Conservation (phyloP, 2,329 filamentous ascomycete genomes). For the Trichoderma afroharzianum region DNA sequence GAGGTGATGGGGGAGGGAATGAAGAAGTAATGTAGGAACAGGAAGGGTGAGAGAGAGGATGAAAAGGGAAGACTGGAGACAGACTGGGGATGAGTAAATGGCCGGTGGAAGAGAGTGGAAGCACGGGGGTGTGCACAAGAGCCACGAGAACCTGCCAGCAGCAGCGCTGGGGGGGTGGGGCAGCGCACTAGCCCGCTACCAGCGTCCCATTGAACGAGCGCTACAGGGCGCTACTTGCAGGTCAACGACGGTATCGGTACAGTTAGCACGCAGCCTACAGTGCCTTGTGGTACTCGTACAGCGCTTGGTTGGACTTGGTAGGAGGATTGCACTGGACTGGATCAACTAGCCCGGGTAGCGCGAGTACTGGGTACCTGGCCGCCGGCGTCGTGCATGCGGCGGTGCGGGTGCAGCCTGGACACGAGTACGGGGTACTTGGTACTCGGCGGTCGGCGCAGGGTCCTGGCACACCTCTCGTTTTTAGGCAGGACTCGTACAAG, state of each 20-base stretch:
- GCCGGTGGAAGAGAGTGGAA: constrained; percentile 34
- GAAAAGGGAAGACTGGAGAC: constrained; percentile 24
- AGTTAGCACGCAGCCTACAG: neutral
- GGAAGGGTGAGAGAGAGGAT: constrained; percentile 29
- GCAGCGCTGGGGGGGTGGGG: constrained; percentile 11
- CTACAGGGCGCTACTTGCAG: neutral
- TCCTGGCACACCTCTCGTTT: neutral
- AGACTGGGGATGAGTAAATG: constrained; percentile 18
- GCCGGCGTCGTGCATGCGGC: neutral
- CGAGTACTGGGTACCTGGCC: neutral
- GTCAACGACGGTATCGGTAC: neutral
- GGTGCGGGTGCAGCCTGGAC: neutral
- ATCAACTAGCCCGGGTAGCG: neutral
- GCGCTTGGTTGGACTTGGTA: neutral
- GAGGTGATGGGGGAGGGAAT: constrained; percentile 25
- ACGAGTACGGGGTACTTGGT: neutral
- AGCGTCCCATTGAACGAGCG: neutral
- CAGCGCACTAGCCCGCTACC: neutral
- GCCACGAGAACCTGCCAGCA: constrained; percentile 17
- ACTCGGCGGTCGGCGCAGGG: neutral
- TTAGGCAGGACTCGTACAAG: neutral
- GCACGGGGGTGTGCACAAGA: constrained; percentile 22
- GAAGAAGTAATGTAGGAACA: constrained; percentile 25
- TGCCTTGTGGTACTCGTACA: neutral
- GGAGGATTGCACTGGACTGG: neutral